Conservation (phyloP, 2,329 filamentous ascomycete genomes). For the Xylariaceae sp. region DNA sequence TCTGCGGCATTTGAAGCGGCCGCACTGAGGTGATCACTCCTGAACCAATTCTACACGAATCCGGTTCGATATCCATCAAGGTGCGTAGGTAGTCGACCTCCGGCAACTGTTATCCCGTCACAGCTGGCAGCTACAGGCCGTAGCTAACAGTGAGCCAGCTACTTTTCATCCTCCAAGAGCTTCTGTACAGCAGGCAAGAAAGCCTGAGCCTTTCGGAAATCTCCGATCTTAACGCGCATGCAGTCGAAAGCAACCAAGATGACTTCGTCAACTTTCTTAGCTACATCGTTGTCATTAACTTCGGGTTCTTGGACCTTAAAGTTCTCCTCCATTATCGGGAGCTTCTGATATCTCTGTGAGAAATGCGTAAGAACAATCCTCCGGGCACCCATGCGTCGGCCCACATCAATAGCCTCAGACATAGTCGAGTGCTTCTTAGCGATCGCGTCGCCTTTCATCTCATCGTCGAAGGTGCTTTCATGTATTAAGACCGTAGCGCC, state of each 20-base stretch:
- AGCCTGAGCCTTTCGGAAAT: slow-evolving; percentile 31
- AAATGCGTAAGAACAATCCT: slow-evolving; percentile 89
- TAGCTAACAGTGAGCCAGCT: neutral
- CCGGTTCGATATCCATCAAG: no score
- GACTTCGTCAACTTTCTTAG: slow-evolving; percentile 46
- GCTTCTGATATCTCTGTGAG: slow-evolving; percentile 85
- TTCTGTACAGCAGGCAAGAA: slow-evolving; percentile 32
- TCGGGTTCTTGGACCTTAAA: slow-evolving; percentile 22
- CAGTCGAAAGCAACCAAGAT: slow-evolving; percentile 75
- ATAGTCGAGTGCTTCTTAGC: slow-evolving; percentile 92
- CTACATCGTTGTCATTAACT: slow-evolving; percentile 32
- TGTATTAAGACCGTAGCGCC: slow-evolving; percentile 83
- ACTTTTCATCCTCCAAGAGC: slow-evolving; percentile 22
- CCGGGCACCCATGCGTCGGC: slow-evolving; percentile 71
- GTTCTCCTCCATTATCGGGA: slow-evolving; percentile 47
- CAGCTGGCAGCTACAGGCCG: no score
- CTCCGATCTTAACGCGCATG: slow-evolving; percentile 58
- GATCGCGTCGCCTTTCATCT: slow-evolving; percentile 69
- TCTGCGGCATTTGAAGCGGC: no score
- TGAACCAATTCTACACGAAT: no score
- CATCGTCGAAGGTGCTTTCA: slow-evolving; percentile 94
- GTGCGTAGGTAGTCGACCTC: no score
- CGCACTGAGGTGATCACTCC: no score
- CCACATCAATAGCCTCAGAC: slow-evolving; percentile 76
- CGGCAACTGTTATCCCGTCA: neutral